Conservation (phyloP, 2,329 filamentous ascomycete genomes). For the Aspergillus sp. region DNA sequence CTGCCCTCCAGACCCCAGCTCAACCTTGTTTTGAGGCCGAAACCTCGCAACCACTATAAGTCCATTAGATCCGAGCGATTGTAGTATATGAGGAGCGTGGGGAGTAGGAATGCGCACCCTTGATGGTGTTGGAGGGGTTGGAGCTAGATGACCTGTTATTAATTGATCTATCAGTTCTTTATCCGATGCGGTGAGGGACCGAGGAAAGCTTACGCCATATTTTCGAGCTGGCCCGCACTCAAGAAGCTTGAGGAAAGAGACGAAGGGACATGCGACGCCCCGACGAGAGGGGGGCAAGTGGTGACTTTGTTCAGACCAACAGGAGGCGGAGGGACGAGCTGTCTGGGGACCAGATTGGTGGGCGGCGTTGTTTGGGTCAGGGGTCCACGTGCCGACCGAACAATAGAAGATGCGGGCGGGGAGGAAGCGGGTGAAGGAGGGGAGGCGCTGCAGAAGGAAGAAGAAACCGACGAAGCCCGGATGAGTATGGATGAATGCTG, state of each 20-base stretch:
- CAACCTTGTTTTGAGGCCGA: constrained; percentile 93
- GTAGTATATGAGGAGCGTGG: not conserved
- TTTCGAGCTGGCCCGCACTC: constrained; percentile 31
- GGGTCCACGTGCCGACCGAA: constrained; percentile 33
- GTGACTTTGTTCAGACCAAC: constrained; percentile 23
- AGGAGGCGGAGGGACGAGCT: constrained; percentile 11
- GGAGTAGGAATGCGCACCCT: constrained; percentile 48
- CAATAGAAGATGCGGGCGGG: constrained; percentile 18
- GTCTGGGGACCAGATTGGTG: constrained; percentile 18
- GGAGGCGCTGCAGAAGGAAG: not conserved
- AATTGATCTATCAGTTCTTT: constrained; percentile 21
- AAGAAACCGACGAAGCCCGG: not conserved
- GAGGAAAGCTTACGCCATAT: constrained; percentile 52
- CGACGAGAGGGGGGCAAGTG: constrained; percentile 28
- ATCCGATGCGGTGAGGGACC: constrained; percentile 6
- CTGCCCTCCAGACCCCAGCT: constrained; percentile 86
- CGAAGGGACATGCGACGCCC: constrained; percentile 26
- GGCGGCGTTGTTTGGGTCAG: constrained; percentile 32
- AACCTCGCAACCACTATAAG: constrained; percentile 90
- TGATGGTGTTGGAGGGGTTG: constrained; percentile 54
- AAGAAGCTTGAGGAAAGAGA: constrained; percentile 7
- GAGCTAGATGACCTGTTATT: constrained; percentile 37
- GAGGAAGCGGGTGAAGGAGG: constrained; percentile 9
- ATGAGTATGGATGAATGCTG: not conserved
- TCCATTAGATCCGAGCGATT: constrained; percentile 7